Evolutionary conservation across 768 basidiomycete genomes (phyloP), one percentile per base, ranked within the genome.

Genomic region (Cystofilobasidium ferigula): DNA sequence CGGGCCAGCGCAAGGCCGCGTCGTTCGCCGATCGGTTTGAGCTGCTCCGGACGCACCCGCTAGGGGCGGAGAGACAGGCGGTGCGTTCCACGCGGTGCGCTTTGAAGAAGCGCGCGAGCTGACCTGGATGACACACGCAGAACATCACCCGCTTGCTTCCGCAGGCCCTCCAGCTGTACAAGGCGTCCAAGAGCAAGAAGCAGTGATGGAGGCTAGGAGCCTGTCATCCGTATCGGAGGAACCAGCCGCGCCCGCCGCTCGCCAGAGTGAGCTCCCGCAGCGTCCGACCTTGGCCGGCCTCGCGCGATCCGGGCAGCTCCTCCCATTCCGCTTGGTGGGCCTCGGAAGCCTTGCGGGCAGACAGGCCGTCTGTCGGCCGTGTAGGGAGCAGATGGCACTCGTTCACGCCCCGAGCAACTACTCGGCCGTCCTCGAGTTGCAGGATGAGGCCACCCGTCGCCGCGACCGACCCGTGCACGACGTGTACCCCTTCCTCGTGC

Each of bases 21-120:
- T 72, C 71, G 6, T 70, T 79, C 6, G 69, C 72, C 34, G 76
- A 79, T 43, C 62, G 73, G 28, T 71, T 78, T n/a, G 72, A 73
- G 0, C 71, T 79, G 30, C 63, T 80, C 24, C 71, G 78, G 30
- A 79, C 79, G 0, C 79, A 80, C 72, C 79, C 79, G 0, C 77
- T 77, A 1, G 77, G 77, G 51, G 69, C 75, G n/a, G 74, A 72
- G 18, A 67, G 79, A 47, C 72, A 77, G 35, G 67, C 71, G 63
- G 76, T 75, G 51, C 58, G 72, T 67, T 14, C 16, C 1, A n/a
- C n/a, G n/a, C n/a, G n/a, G n/a, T n/a, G n/a, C n/a, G n/a, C n/a
- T n/a, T n/a, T n/a, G n/a, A n/a, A n/a, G n/a, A n/a, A n/a, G n/a
- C n/a, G n/a, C n/a, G n/a, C n/a, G n/a, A 10, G 10, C 40, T 42